Conservation (phyloP, 2,329 filamentous ascomycete genomes). For the Apiospora malaysiana region DNA sequence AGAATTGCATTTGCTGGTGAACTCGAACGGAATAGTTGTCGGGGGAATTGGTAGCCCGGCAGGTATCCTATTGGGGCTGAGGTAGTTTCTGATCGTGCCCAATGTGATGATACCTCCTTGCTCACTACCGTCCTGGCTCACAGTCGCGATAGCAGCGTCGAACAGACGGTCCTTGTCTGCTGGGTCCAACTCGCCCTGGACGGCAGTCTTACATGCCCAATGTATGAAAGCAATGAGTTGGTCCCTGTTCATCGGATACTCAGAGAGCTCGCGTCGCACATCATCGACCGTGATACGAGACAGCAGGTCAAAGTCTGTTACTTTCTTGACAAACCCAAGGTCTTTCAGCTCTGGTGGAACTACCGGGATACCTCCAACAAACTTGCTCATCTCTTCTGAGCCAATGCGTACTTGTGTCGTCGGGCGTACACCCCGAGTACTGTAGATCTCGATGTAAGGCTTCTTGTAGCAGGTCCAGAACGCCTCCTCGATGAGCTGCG, state of each 20-base stretch:
- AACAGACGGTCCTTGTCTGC: slow-evolving; percentile 73
- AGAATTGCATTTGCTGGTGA: slow-evolving; percentile 72
- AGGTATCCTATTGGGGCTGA: slow-evolving; percentile 80
- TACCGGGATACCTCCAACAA: slow-evolving; percentile 88
- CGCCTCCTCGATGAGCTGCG: slow-evolving; percentile 87
- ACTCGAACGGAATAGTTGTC: slow-evolving; percentile 82
- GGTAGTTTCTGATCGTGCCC: slow-evolving; percentile 74
- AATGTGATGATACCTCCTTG: slow-evolving; percentile 78
- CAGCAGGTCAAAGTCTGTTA: slow-evolving; percentile 86
- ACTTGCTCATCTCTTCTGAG: slow-evolving; percentile 68
- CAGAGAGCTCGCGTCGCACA: slow-evolving; percentile 81
- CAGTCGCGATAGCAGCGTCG: slow-evolving; percentile 77
- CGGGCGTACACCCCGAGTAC: slow-evolving; percentile 84
- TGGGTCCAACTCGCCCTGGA: slow-evolving; percentile 73
- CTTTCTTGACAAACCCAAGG: slow-evolving; percentile 76
- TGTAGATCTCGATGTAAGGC: slow-evolving; percentile 85
- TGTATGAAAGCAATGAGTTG: slow-evolving; percentile 84
- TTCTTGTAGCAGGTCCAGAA: slow-evolving; percentile 93
- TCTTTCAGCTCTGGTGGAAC: slow-evolving; percentile 78
- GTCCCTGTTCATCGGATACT: slow-evolving; percentile 77
- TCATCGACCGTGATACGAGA: slow-evolving; percentile 86
- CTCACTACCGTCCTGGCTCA: slow-evolving; percentile 62
- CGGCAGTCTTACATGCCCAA: slow-evolving; percentile 79
- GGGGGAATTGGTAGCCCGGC: slow-evolving; percentile 81
- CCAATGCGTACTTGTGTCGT: slow-evolving; percentile 82